Base-by-base conservation (phyloP, 441 rosid genomes). In the Populus hybrid region DNA sequence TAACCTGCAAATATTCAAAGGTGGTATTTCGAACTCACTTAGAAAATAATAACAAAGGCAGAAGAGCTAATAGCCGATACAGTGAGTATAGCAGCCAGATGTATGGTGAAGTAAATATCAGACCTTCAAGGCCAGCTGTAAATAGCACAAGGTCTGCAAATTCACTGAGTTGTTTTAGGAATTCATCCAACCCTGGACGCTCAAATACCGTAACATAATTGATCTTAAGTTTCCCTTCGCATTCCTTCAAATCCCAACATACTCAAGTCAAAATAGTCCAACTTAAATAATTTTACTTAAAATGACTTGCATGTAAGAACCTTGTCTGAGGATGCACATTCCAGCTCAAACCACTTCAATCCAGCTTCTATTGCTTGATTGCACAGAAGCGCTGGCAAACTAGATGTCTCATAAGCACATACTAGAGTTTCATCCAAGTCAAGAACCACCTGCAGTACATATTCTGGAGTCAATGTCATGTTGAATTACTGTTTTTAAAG, bases 81-180 rank as follows among this genome's bases (percentile, higher is more conserved):
- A 35, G 68, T n/a, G 42, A 1, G 54, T 6, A 32, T 57, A 71
- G 46, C 57, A 67, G 76, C 20, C 24, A 2, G 67, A 73, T 57
- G 64, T 8, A 67, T 16, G 74, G 35, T 14, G 24, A 50, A 74
- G 38, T 24, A 76, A 71, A 21, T 34, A 77, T 68, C 78, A 79
- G 84, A 93, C 99, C 99, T 95, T 95, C 99, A 59, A 92, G 95
- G 75, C 97, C 99, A 84, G 99, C 99, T 16, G 99, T 95, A 76
- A 95, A 95, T 23, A 95, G 85, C 78, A 95, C 85, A 80, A 93
- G 97, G 77, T 95, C 93, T 0, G 97, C 94, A 86, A 92, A 95
- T 69, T 90, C 83, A 78, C 93, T 90, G 36, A 95, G 86, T 80
- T 90, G 77, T 75, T 88, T 88, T 30, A 95, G 84, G 83, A 95